Evolutionary conservation across 345 rosid genomes (phyloP).

Genomic region (Eucalyptus cladocalyx): DNA sequence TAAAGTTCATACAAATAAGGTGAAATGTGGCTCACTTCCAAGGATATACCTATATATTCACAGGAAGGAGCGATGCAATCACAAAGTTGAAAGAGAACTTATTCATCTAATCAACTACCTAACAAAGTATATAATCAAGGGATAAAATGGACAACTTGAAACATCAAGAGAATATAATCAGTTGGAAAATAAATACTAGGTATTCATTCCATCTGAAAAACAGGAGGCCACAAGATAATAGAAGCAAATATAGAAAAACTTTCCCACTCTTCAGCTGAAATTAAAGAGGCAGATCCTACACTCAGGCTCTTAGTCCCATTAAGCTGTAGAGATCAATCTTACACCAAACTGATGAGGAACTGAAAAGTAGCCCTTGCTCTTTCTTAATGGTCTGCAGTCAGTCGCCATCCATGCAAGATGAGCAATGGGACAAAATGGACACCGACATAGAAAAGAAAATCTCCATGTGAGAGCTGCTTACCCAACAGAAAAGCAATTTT

Average conservation of each 20-base stretch:
- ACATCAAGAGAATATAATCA: neutral
- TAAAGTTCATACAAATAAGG: neutral
- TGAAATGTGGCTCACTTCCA: neutral
- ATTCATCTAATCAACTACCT: neutral
- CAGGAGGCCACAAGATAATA: neutral
- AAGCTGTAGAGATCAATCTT: neutral
- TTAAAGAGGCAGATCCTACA: neutral
- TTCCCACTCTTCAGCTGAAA: neutral
- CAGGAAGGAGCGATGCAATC: neutral
- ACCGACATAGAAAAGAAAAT: neutral
- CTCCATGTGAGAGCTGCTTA: conserved; percentile 1
- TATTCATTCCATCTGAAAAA: neutral
- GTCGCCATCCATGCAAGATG: neutral
- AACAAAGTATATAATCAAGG: neutral
- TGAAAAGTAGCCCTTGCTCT: neutral
- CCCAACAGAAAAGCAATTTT: conserved; percentile 53
- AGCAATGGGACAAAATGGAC: neutral
- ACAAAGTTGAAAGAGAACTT: neutral
- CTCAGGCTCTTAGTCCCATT: neutral
- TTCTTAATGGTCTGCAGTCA: neutral
- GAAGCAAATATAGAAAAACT: neutral
- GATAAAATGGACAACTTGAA: neutral
- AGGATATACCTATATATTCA: neutral
- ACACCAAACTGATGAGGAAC: neutral
- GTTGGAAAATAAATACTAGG: neutral